Conservation (phyloP, 352 stramenopile genomes). For the Aphanomyces cochlioides region DNA sequence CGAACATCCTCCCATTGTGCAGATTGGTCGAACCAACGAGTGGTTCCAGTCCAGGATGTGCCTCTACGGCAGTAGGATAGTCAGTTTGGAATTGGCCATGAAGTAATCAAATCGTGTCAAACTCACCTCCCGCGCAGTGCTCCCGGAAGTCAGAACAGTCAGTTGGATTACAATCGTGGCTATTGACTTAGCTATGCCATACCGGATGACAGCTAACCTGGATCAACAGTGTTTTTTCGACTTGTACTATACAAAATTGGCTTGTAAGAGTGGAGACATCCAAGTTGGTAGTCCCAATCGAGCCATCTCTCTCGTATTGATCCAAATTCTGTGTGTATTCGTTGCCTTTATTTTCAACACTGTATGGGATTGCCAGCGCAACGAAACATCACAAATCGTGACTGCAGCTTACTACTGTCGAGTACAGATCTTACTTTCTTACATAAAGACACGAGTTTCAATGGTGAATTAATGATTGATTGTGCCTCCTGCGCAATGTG, state of each 20-base stretch:
- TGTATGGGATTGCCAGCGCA: too few relatives aligned
- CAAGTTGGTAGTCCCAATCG: background rate
- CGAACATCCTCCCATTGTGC: too few relatives aligned
- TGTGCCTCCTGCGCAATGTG: background rate
- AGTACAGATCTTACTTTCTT: background rate
- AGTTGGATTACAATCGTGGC: background rate
- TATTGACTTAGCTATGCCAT: background rate
- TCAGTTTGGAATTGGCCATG: too few relatives aligned
- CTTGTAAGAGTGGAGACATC: background rate
- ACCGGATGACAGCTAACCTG: background rate
- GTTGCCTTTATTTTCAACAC: background rate
- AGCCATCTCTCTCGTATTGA: background rate
- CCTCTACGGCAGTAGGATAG: too few relatives aligned
- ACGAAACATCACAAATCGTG: too few relatives aligned
- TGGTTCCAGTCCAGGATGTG: too few relatives aligned
- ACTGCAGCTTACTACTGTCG: background rate
- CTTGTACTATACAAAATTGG: background rate
- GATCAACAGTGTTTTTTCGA: background rate
- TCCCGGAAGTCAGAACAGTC: too few relatives aligned
- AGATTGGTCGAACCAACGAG: too few relatives aligned
- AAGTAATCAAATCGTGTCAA: too few relatives aligned
- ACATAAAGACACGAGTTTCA: background rate
- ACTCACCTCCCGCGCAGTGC: too few relatives aligned
- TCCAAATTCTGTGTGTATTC: background rate
- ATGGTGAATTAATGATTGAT: background rate